phyloP scores from a whole-genome alignment of 2,329 filamentous ascomycete species.

The Lasiodiplodia citricola region DNA sequence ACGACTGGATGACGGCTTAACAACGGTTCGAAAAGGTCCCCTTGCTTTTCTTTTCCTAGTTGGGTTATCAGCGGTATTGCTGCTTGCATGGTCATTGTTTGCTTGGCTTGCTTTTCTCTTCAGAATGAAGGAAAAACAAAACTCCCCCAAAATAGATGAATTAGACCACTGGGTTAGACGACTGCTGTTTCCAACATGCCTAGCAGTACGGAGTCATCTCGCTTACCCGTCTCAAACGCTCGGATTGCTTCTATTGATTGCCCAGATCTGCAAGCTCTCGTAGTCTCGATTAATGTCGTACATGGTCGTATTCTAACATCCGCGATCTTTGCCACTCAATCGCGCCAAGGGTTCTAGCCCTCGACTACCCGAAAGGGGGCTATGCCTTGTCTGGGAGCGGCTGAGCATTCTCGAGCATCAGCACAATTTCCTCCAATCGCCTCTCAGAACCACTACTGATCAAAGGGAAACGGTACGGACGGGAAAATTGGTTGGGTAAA shows the following conservation, averaged over 20 bases:
- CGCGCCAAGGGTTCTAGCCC: not conserved
- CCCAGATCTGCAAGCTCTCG: not conserved
- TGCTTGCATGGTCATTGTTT: slow-evolving; percentile 8
- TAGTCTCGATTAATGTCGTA: not conserved
- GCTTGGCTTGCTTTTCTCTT: not conserved
- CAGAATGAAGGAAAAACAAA: slow-evolving; percentile 4
- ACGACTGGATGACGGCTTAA: slow-evolving; percentile 8
- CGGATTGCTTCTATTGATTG: not conserved
- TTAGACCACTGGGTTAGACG: slow-evolving; percentile 11
- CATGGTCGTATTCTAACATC: not conserved
- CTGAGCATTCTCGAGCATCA: not conserved
- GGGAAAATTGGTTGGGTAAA: not conserved
- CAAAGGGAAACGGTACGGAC: not conserved
- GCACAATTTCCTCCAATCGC: not conserved
- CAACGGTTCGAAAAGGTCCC: slow-evolving; percentile 2
- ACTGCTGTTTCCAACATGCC: not conserved
- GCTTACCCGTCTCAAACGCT: not conserved
- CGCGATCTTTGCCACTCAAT: not conserved
- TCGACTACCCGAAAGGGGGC: not conserved
- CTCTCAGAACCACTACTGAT: not conserved
- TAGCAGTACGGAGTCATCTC: not conserved
- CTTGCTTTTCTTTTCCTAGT: not conserved
- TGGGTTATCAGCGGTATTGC: not conserved
- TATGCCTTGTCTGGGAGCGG: not conserved
- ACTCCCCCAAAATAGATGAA: slow-evolving; percentile 9